Percentiles rank a stretch among this genome's conserved stretches.
Evolutionary conservation across 2,329 filamentous ascomycete species (phyloP).

Genomic region (Xylariaceae sp.): DNA sequence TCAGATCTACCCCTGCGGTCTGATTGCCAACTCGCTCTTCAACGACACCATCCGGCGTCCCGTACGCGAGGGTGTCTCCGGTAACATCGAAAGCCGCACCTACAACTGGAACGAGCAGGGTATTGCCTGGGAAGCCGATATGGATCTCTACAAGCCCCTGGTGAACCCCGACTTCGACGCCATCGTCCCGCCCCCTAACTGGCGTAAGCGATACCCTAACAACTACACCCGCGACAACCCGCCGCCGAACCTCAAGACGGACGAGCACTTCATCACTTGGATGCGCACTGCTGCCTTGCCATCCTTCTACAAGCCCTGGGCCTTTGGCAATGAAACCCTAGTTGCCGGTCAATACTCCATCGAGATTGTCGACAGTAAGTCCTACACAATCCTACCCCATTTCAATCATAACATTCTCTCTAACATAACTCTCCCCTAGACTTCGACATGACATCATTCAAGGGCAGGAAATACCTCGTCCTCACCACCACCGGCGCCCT

Average conservation of each 20-base stretch:
- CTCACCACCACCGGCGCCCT: slow-evolving; percentile 88
- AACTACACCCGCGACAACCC: slow-evolving; percentile 61
- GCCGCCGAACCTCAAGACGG: slow-evolving; percentile 66
- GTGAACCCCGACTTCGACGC: slow-evolving; percentile 53
- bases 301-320: slow-evolving; percentile 88
- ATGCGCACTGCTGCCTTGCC: slow-evolving; percentile 95
- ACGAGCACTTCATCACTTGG: slow-evolving; percentile 94
- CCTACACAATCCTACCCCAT: slow-evolving; percentile 34
- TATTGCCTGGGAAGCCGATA: slow-evolving; percentile 85
- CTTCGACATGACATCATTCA: slow-evolving; percentile 73
- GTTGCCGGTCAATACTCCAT: slow-evolving; percentile 66
- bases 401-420: not conserved
- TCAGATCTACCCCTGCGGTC: slow-evolving; percentile 86
- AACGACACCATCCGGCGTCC: slow-evolving; percentile 82
- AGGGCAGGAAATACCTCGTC: slow-evolving; percentile 83
- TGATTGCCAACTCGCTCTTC: slow-evolving; percentile 96
- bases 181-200: slow-evolving; percentile 82
- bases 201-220: slow-evolving; percentile 64
- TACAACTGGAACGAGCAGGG: slow-evolving; percentile 72
- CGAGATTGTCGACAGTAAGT: slow-evolving; percentile 72
- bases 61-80: slow-evolving; percentile 49
- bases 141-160: slow-evolving; percentile 68
- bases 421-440: slow-evolving; percentile 44
- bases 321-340: slow-evolving; percentile 71
- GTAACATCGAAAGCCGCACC: slow-evolving; percentile 37